These are phyloP conservation scores for Pseudocercospora fuligena DNA, from an alignment of 2,329 filamentous ascomycete species.

Conservation along the genomic window DNA sequence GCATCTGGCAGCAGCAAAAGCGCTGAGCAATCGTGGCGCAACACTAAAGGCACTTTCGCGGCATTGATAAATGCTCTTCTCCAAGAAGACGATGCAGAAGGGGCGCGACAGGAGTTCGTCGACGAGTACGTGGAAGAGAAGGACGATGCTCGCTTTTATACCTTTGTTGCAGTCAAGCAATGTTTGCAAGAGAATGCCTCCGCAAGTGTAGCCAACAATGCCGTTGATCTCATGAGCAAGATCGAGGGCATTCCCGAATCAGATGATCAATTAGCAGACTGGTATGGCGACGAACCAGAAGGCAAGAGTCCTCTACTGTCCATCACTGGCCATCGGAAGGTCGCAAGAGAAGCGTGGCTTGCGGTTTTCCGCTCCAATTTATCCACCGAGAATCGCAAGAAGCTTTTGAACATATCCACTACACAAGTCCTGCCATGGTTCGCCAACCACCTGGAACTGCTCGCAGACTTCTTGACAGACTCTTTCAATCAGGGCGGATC, in stretches of 20 bases:
- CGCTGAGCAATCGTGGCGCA: constrained; percentile 71
- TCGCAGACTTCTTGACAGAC: constrained; percentile 97
- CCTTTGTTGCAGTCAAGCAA: constrained; percentile 75
- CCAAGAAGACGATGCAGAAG: constrained; percentile 59
- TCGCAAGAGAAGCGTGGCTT: constrained; percentile 86
- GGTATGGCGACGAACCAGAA: constrained; percentile 68
- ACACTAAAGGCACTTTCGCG: constrained; percentile 61
- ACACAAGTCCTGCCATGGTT: constrained; percentile 88
- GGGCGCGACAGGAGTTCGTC: constrained; percentile 72
- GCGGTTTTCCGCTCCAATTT: constrained; percentile 71
- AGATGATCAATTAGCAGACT: constrained; percentile 68
- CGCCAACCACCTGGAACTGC: constrained; percentile 73
- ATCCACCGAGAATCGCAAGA: constrained; percentile 76
- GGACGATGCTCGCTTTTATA: constrained; percentile 84
- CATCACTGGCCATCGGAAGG: constrained; percentile 73
- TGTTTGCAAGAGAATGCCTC: constrained; percentile 30
- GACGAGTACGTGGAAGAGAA: constrained; percentile 78
- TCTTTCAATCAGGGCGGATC: constrained; percentile 87
- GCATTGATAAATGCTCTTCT: constrained; percentile 69
- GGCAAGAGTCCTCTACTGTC: constrained; percentile 71
- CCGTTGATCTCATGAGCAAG: constrained; percentile 66
- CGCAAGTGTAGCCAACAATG: constrained; percentile 56
- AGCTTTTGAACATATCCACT: constrained; percentile 74
- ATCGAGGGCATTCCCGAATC: constrained; percentile 74
- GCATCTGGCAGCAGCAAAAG: constrained; percentile 56